Base-by-base conservation (phyloP, 441 rosid genomes). In the Viola pubescens region DNA sequence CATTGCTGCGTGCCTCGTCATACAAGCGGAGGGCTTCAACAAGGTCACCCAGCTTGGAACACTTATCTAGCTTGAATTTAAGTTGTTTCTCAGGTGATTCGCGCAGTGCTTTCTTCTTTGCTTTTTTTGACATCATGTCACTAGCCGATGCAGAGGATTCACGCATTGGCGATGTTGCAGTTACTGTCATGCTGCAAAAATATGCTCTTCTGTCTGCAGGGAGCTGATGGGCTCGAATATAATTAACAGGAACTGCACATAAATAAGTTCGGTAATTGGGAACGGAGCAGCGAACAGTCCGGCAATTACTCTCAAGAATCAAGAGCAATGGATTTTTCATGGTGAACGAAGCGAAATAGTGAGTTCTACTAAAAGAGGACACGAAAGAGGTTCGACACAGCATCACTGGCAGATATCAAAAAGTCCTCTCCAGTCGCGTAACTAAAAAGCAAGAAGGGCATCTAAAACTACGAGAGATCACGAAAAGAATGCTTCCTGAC, bases 11-110 rank as follows among this genome's bases (percentile, higher is more conserved):
- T 5, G 91, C 96, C 71, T 89, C 95, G 58, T 83, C 98, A 58
- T 85, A 89, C 66, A 91, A 75, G 37, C 72, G 63, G 70, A 91
- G 89, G 13, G 89, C 98, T 79, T 87, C 91, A 57, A 63, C 61
- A 62, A 82, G 74, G 39, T 83, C 74, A 13, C 89, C 82, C 5
- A 51, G 56, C 71, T 67, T 85, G 0, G 95, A 86, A 76, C 98
- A 91, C 77, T 55, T 68, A 66, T 85, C 89, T 43, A 91, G 70
- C 75, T 81, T 81, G 19, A 51, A 61, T 62, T 62, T 85, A 41
- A 89, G 77, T 56, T 76, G 13, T 26, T 70, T 55, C 71, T 82
- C 88, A 6, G 95, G 97, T 38, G 83, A 78, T 56, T 84, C 87
- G 45, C 70, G 77, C 1, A 49, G 67, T 19, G 76, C 80, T 77